Conservation (phyloP, 345 rosid genomes). For the Eucalyptus shirleyi region DNA sequence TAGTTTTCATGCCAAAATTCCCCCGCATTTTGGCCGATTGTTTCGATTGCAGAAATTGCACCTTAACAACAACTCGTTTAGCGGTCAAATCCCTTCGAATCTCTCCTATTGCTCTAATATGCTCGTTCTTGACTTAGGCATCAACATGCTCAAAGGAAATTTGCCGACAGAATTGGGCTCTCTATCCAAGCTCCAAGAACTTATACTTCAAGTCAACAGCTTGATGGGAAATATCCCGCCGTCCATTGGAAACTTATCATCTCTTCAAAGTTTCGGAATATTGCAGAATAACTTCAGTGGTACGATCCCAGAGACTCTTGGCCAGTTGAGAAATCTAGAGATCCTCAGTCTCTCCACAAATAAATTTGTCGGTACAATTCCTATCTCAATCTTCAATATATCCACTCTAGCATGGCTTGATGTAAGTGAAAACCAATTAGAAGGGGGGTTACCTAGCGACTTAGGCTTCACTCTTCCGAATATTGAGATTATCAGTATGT, state of each 20-base stretch:
- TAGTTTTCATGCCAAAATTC: neutral
- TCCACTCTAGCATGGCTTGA: fast-evolving
- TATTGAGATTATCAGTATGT: fast-evolving
- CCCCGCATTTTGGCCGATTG: neutral
- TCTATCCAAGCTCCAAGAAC: no score
- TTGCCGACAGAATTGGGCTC: no score
- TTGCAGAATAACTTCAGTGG: fast-evolving
- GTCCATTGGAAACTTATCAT: no score
- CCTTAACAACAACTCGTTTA: neutral
- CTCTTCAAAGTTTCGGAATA: fast-evolving
- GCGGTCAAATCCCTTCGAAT: no score
- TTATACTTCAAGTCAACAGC: no score
- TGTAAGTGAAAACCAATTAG: neutral
- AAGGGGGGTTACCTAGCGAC: no score
- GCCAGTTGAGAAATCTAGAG: neutral
- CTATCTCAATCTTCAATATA: neutral
- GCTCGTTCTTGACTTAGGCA: no score
- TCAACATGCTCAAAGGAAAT: no score
- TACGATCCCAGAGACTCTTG: neutral
- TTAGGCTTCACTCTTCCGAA: no score
- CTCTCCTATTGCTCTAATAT: no score
- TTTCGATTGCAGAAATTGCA: fast-evolving
- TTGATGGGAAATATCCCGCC: no score
- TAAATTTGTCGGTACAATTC: neutral
- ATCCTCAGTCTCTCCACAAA: fast-evolving